Base-by-base conservation (phyloP, 192 early-diverging fungal genomes). In the Haplosporangium gracile region DNA sequence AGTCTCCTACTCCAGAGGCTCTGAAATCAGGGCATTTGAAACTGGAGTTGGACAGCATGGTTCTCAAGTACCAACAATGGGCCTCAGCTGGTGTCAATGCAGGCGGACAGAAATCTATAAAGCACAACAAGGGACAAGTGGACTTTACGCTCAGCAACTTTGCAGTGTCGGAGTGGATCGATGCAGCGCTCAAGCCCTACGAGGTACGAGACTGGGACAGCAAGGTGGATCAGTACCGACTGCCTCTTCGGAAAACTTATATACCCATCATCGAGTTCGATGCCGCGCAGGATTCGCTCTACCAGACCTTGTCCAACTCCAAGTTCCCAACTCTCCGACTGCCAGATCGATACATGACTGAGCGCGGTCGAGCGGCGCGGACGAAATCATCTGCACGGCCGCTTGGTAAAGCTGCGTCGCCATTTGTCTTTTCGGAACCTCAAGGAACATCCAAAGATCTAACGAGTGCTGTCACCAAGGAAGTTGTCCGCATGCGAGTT, bases 51-150 rank as follows among this genome's bases (percentile, higher is more conserved):
- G 69, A 90, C 34, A 80, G 81, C 20, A 79, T 89, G 68, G 57
- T 83, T 36, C 75, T 88, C 60, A 72, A 75, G 15, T 75, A 88
- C 68, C 82, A 88, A 65, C 80, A 80, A 34, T 89, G 90, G 85
- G 38, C 78, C 0, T 18, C 77, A 40, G 0, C 45, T 1, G 60
- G 68, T 18, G 45, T 82, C 7, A 69, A n/a, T 60, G 29, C 68
- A 40, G 55, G 71, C 60, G 63, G 82, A n/a, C 76, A 78, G 68
- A 76, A 80, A 71, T 15, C 74, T n/a, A 26, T n/a, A 16, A 81
- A 76, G 47, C 73, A 76, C 34, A 82, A 45, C 42, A 85, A 85
- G 40, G 75, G 78, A 20, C 71, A 86, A 32, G 63, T 86, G 34
- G 84, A 86, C 43, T 86, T 86, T 36, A 81, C 84, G 2, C 79